Evolutionary conservation across 495 filamentous ascomycete genomes (phyloP), one percentile per base, ranked within the genome.

Genomic region (Penicillium desertorum): DNA sequence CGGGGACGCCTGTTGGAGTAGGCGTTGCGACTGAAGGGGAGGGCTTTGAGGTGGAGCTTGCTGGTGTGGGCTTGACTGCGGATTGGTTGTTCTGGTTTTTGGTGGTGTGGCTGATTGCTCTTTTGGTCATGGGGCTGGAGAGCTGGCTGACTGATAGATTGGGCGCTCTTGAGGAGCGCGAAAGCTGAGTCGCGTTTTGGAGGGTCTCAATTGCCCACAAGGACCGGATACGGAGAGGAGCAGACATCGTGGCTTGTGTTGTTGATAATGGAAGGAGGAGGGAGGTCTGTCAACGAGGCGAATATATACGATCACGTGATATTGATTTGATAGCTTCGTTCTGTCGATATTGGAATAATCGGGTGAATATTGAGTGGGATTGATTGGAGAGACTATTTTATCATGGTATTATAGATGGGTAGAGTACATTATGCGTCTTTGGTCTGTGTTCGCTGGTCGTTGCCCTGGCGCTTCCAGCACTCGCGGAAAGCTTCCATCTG

Each of bases 401-500:
- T 30, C 53, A 47, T 39, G 30, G 16, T 41, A 32, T 48, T 34
- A 36, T 32, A 5, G 36, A 17, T 10, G 5, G 0, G 34, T 34
- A 39, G 36, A 58, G 23, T 39, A 53, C 32, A 56, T 36, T 46
- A 76, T 51, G 68, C 69, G 69, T 94, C 85, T 66, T 91, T 91
- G 29, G 80, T 86, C 62, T 80, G 79, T 0, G 92, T 96, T 66
- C 94, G 84, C 70, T 86, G 75, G 65, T 92, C 85, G 71, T 98
- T 98, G 45, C 92, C 87, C 59, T 96, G 87, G 56, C 77, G 81
- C 72, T 96, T 96, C 94, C 94, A 98, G 71, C 94, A 98, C 63
- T 88, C 81, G 62, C 84, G 85, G 69, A 98, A 98, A 9, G 81
- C 82, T 69, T 96, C 89, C 90, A 98, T 95, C 94, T 98, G 62